Evolutionary conservation across 148 eudicot species (phyloP).

Genomic region (Oxyria digyna): DNA sequence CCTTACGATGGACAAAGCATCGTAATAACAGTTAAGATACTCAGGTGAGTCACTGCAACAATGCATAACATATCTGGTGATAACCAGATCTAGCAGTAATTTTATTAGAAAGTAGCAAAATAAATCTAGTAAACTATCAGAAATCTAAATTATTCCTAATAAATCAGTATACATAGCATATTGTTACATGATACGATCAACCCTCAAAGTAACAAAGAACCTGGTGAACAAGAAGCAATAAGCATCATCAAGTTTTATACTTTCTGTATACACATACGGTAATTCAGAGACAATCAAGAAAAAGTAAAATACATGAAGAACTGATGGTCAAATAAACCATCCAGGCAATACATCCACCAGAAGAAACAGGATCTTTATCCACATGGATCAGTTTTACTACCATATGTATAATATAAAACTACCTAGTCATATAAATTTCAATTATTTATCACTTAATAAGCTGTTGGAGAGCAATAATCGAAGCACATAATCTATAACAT

Average conservation of each 20-base stretch:
- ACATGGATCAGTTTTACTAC: not conserved
- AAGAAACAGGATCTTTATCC: not conserved
- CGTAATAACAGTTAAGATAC: not conserved
- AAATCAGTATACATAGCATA: no score
- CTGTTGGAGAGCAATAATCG: not conserved
- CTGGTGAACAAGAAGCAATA: no score
- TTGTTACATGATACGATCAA: not conserved
- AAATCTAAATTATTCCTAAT: no score
- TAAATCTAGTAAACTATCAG: not conserved
- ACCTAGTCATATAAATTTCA: no score
- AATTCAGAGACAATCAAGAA: not conserved
- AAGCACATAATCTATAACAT: not conserved
- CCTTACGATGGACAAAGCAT: no score
- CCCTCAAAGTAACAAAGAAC: no score
- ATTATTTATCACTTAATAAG: no score
- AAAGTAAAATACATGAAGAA: not conserved
- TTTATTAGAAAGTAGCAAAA: not conserved
- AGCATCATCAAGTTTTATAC: not conserved
- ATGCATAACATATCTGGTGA: not conserved
- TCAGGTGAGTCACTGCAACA: not conserved
- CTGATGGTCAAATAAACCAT: not conserved
- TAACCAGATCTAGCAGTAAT: not conserved
- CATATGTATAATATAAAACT: no score
- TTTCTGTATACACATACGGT: not conserved
- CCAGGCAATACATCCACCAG: not conserved